Evolutionary conservation across 2,329 filamentous ascomycete species (phyloP), one percentile per base, ranked within the genome.

Genomic region (Botrytis medusae): DNA sequence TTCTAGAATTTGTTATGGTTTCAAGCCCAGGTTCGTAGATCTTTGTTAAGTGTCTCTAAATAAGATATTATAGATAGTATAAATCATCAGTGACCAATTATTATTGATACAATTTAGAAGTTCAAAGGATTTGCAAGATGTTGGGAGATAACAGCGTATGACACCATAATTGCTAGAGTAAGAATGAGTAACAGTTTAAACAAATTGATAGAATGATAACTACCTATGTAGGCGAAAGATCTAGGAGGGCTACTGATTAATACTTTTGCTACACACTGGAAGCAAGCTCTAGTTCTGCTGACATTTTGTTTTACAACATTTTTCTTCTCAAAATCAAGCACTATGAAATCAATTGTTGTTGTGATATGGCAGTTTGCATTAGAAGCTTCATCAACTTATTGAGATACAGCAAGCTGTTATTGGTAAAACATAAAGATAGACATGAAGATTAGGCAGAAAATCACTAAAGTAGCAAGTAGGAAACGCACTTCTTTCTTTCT

Each of bases 101-200:
- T 5, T 2, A 16, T 5, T 2, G 7, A 54, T 54, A 1, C 0
- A 14, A 16, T 54, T n/a, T 16, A 29, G 12, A 6, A 2, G 14
- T n/a, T 16, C 4, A 54, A 54, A n/a, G 12, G 48, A 12, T 54
- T 54, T 54, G 5, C 25, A 54, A 16, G 25, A 54, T 29, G 48
- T n/a, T 3, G 2, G 5, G 14, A 10, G 10, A 54, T n/a, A 29
- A 29, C 12, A 4, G 48, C n/a, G 48, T 51, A 14, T n/a, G 25
- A n/a, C 25, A n/a, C 25, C 12, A 14, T 7, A 29, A 16, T 16
- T n/a, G 12, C 48, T 54, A n/a, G 25, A 51, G 4, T 12, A n/a
- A 51, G 9, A n/a, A 51, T 4, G n/a, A 51, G 9, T 1, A n/a
- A 25, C 22, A 51, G 10, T 4, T 25, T 14, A 7, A 0, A 48